Evolutionary conservation across 441 rosid species (phyloP), one percentile per base, ranked within the genome.

Genomic region (Populus hybrid): DNA sequence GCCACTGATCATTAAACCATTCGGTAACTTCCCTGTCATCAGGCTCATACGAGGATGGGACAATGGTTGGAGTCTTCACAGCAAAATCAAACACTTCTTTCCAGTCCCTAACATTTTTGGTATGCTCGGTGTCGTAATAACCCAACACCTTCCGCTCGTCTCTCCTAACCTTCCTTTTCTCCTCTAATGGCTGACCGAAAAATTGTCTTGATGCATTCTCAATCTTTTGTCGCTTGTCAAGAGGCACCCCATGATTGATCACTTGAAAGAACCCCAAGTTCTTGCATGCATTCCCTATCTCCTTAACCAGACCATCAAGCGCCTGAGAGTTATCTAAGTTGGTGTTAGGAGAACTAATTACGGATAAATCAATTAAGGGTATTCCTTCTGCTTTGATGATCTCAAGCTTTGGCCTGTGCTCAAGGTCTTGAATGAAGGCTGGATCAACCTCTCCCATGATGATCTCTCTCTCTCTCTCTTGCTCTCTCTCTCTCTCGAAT

Each of bases 101-200:
- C 28, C 95, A 94, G 14, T 92, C 98, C 77, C 91, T 85, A 76
- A 91, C 90, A 82, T 90, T 93, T 82, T 90, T 91, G 21, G 93
- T 91, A 77, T 86, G 91, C 78, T 93, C 97, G 1, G 76, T 81
- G 34, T 93, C 92, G 77, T 86, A 84, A 74, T 88, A 93, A 0
- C 94, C 95, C 83, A 80, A 36, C 30, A 79, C 84, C 12, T 74
- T 81, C 72, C 36, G 75, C 78, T 88, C 92, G 65, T 82, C 87
- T 69, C 89, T 85, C 80, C 82, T 85, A 50, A 88, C 81, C 82
- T 83, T 88, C 74, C 74, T 82, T 80, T 91, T 90, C 86, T 90
- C 93, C 81, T 89, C 93, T 73, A 69, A 4, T 6, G 87, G 34
- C 72, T 80, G 86, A 16, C 26, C 80, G 63, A 89, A 93, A 78